A percentile compares a stretch with the other conserved stretches of the same genome.
Conservation (phyloP, 352 stramenopile genomes). For the Pythium oligandrum region DNA sequence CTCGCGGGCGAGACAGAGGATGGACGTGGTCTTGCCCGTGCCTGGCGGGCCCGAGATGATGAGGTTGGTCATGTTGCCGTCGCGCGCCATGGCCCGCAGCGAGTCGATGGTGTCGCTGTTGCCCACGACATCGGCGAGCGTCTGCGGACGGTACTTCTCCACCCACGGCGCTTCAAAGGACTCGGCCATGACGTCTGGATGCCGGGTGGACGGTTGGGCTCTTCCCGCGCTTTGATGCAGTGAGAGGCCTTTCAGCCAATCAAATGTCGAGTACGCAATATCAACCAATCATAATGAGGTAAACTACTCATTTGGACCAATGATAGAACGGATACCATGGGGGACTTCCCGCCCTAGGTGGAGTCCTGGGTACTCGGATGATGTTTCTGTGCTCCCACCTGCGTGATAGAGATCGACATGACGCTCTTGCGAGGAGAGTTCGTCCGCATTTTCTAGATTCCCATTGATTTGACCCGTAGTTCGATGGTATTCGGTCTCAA, state of each 20-base stretch:
- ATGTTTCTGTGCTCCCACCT: too few relatives aligned
- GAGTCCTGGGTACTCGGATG: too few relatives aligned
- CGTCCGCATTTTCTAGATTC: too few relatives aligned
- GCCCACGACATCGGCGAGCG: slow-evolving; percentile 94
- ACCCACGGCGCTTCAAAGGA: slow-evolving; percentile 95
- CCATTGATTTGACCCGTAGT: too few relatives aligned
- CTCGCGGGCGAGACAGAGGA: slow-evolving; percentile 87
- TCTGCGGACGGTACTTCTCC: slow-evolving; percentile 96
- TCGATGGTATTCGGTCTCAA: too few relatives aligned
- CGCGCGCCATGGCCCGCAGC: slow-evolving; percentile 92
- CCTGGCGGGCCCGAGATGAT: slow-evolving; percentile 94
- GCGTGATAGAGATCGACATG: too few relatives aligned
- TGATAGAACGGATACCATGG: too few relatives aligned
- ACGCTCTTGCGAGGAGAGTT: too few relatives aligned
- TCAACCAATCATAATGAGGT: slow-evolving; percentile 8
- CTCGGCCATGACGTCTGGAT: slow-evolving; percentile 39
- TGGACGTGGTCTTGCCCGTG: slow-evolving; percentile 92
- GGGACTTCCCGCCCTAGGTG: too few relatives aligned
- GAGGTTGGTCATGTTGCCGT: slow-evolving; percentile 98
- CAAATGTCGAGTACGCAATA: neutral
- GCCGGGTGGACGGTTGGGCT: neutral
- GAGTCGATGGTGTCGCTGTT: slow-evolving; percentile 96
- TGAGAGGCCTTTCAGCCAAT: too few relatives aligned
- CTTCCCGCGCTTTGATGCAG: slow-evolving; percentile 11
- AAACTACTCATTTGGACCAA: too few relatives aligned